These are phyloP conservation scores for Boehmeria nivea DNA, from an alignment of 306 rosid species.

Conservation along the genomic window DNA sequence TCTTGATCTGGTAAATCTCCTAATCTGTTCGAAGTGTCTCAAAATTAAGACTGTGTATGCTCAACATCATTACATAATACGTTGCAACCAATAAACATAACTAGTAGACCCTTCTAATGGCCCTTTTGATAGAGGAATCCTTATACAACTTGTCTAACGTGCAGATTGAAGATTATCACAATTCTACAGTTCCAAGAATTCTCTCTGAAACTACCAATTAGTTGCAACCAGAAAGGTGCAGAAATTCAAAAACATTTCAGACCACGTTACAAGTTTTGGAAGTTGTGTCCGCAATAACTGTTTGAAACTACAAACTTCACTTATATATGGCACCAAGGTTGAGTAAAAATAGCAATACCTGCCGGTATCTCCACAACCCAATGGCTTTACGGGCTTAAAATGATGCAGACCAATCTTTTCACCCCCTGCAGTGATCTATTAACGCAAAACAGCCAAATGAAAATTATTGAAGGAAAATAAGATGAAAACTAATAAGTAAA, in stretches of 20 bases:
- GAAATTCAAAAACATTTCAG: too few relatives aligned
- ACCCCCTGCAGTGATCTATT: slow-evolving; percentile 55
- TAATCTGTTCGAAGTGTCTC: too few relatives aligned
- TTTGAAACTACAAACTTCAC: too few relatives aligned
- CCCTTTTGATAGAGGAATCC: neutral
- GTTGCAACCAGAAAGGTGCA: neutral
- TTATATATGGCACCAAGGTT: too few relatives aligned
- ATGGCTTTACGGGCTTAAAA: slow-evolving; percentile 72
- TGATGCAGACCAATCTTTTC: slow-evolving; percentile 69
- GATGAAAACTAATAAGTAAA: neutral
- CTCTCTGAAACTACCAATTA: neutral
- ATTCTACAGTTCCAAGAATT: neutral
- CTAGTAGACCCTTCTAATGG: neutral
- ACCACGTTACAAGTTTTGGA: too few relatives aligned
- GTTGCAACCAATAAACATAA: neutral
- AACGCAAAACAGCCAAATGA: slow-evolving; percentile 16
- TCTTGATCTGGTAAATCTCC: too few relatives aligned
- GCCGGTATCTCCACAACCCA: slow-evolving; percentile 97
- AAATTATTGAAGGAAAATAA: slow-evolving; percentile 2
- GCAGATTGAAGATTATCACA: neutral
- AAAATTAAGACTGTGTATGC: too few relatives aligned
- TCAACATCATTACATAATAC: neutral
- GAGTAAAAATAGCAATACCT: slow-evolving; percentile 42
- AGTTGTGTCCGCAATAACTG: too few relatives aligned
- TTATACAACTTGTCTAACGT: neutral